Evolutionary conservation across 2,329 filamentous ascomycete genomes (phyloP).

Genomic region (Mariannaea sp.): DNA sequence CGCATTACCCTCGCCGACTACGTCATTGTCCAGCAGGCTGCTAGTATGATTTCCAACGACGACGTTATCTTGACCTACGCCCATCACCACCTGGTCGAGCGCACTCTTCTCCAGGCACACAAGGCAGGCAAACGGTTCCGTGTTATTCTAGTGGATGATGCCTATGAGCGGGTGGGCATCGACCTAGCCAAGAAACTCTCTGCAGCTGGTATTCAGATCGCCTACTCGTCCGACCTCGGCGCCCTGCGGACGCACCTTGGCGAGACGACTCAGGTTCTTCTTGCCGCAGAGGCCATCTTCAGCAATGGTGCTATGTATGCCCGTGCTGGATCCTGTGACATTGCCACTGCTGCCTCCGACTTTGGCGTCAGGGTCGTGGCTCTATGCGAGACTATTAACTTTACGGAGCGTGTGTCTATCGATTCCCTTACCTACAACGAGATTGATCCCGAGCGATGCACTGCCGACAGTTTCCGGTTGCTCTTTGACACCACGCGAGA

Average conservation of each 20-base stretch:
- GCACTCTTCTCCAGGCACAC: constrained; percentile 76
- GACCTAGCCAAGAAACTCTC: constrained; percentile 70
- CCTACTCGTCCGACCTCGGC: constrained; percentile 78
- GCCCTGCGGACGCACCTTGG: constrained; percentile 76
- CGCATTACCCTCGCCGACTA: constrained; percentile 86
- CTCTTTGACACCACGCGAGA: constrained; percentile 93
- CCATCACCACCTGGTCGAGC: constrained; percentile 83
- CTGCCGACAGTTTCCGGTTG: constrained; percentile 61
- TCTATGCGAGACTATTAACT: constrained; percentile 94
- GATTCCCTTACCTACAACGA: constrained; percentile 96
- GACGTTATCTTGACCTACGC: constrained; percentile 88
- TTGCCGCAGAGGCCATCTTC: constrained; percentile 94
- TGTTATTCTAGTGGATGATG: constrained; percentile 81
- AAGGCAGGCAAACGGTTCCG: constrained; percentile 74
- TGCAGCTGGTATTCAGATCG: constrained; percentile 72
- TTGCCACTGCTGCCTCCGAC: constrained; percentile 81
- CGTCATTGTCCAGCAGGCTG: constrained; percentile 79
- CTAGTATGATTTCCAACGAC: constrained; percentile 74
- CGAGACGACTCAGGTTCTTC: constrained; percentile 72
- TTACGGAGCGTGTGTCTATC: constrained; percentile 80
- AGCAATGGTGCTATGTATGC: constrained; percentile 92
- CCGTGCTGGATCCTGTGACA: constrained; percentile 81
- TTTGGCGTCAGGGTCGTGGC: constrained; percentile 81
- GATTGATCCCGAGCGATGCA: constrained; percentile 75
- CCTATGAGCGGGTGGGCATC: constrained; percentile 57